phyloP scores from a whole-genome alignment of 768 basidiomycete genomes.

The Rhizopogon roseolus region DNA sequence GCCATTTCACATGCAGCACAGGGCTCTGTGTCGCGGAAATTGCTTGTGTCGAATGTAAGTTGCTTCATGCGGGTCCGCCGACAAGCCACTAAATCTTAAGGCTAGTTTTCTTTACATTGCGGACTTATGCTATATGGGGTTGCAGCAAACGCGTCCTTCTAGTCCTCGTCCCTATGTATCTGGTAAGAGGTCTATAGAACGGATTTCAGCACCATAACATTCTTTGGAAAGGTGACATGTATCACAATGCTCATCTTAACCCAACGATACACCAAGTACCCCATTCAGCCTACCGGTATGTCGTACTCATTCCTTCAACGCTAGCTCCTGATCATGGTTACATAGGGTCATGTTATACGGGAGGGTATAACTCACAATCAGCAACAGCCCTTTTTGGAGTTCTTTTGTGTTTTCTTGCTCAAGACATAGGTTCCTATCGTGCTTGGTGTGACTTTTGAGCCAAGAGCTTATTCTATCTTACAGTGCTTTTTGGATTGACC shows the following conservation, averaged over 20 bases:
- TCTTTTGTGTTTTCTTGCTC: not conserved
- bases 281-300: not conserved
- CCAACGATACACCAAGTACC: not conserved
- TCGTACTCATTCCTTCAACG: not conserved
- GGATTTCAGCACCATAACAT: not conserved
- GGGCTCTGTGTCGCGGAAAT: not conserved
- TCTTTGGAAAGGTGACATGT: not conserved
- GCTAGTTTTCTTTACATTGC: not conserved
- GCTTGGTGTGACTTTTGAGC: too few species aligned
- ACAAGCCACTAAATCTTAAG: not conserved
- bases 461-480: not conserved
- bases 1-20: not conserved
- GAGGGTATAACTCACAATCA: not conserved
- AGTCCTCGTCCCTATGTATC: not conserved
- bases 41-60: not conserved
- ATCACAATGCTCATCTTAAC: not conserved
- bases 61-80: not conserved
- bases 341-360: not conserved
- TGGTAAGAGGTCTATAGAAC: not conserved
- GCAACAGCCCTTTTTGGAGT: not conserved
- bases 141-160: not conserved
- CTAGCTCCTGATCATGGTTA: not conserved
- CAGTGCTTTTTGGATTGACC: too few species aligned
- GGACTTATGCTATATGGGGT: not conserved
- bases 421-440: not conserved